phyloP scores from a whole-genome alignment of 345 rosid genomes.

The Linum usitatissimum region DNA sequence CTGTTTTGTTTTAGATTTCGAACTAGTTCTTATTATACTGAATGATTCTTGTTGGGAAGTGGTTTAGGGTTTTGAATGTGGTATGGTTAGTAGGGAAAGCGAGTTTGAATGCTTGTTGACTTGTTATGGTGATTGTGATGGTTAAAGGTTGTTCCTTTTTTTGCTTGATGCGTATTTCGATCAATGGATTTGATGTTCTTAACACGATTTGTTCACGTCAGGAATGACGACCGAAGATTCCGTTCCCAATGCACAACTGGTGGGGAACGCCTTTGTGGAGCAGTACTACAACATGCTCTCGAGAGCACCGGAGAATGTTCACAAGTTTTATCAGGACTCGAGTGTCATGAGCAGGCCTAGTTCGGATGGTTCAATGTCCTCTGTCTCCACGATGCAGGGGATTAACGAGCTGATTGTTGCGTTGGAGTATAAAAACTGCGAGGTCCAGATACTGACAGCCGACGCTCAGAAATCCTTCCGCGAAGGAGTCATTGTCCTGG shows the following conservation, averaged over 20 bases:
- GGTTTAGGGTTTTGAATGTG: too few relatives aligned
- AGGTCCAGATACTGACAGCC: constrained; percentile 82
- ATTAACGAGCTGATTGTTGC: constrained; percentile 20
- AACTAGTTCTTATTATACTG: too few relatives aligned
- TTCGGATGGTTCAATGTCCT: constrained; percentile 34
- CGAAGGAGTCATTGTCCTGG: constrained; percentile 70
- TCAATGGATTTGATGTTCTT: too few relatives aligned
- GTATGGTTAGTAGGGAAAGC: too few relatives aligned
- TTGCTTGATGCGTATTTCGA: too few relatives aligned
- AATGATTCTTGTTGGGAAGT: too few relatives aligned
- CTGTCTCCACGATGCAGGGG: constrained; percentile 33
- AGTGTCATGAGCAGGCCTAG: constrained; percentile 46
- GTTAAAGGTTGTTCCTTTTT: too few relatives aligned
- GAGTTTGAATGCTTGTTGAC: too few relatives aligned
- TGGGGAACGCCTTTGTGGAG: constrained; percentile 53
- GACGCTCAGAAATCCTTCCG: constrained; percentile 71
- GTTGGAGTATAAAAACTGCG: constrained; percentile 31
- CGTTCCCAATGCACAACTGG: constrained; percentile 23
- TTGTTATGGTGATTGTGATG: too few relatives aligned
- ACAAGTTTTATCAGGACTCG: constrained; percentile 46
- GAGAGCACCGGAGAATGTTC: constrained; percentile 27
- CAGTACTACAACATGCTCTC: constrained; percentile 44
- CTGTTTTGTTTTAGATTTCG: too few relatives aligned
- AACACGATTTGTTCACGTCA: too few relatives aligned
- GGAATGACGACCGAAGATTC: constrained; percentile 10